Percentiles rank a stretch among this genome's conserved stretches.
Conservation (phyloP, 2,329 filamentous ascomycete genomes). For the Colletotrichum eleusines region DNA sequence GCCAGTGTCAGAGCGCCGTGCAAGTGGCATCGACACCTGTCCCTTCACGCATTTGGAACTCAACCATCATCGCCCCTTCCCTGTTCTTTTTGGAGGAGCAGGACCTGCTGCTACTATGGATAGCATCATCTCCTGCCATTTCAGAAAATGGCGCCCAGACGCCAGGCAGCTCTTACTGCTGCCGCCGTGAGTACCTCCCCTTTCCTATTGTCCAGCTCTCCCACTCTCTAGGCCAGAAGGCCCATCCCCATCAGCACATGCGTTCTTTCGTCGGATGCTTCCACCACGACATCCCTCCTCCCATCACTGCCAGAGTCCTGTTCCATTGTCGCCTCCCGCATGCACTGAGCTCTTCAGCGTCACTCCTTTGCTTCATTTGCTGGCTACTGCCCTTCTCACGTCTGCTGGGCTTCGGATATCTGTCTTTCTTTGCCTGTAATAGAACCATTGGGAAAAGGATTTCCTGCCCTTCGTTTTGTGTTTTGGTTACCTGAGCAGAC, state of each 20-base stretch:
- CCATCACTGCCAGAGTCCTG: not conserved
- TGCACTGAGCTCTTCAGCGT: conserved; percentile 9
- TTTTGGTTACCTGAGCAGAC: conserved; percentile 34
- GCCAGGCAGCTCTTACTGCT: conserved; percentile 38
- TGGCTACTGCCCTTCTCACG: conserved; percentile 13
- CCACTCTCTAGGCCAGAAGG: not conserved
- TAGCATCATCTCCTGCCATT: conserved; percentile 27
- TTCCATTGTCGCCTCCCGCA: conserved; percentile 22
- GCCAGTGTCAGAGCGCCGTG: not conserved
- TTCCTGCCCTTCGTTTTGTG: conserved; percentile 34
- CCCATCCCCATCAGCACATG: not conserved
- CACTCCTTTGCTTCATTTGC: conserved; percentile 36
- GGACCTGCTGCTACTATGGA: conserved; percentile 36
- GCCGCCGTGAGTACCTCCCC: conserved; percentile 29
- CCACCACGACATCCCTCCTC: conserved; percentile 15
- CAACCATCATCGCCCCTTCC: not conserved
- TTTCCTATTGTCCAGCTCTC: not conserved
- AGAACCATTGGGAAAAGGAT: conserved; percentile 8
- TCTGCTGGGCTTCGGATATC: conserved; percentile 20
- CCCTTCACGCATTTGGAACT: not conserved
- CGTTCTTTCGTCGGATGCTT: conserved; percentile 27
- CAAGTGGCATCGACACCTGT: not conserved
- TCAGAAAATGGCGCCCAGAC: conserved; percentile 33
- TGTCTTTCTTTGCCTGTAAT: conserved; percentile 27
- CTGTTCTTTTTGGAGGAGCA: conserved; percentile 2